Percentiles rank a stretch among this genome's conserved stretches.
phyloP scores from a whole-genome alignment of 495 filamentous ascomycete genomes.

The Lasiosphaeris hirsuta region DNA sequence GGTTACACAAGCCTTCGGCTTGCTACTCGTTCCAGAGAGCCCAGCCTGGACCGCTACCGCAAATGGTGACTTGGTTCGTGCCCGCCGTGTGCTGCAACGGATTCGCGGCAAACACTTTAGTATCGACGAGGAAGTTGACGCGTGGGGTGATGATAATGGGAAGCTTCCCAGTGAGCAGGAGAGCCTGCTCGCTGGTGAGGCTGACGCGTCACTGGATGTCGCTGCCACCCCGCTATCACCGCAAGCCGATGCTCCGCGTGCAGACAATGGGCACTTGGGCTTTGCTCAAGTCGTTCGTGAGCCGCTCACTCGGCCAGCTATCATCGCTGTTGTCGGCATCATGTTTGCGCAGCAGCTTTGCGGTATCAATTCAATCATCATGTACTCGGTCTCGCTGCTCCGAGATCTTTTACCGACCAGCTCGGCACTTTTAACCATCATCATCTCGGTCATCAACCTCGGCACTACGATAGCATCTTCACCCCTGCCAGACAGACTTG shows the following conservation, averaged over 20 bases:
- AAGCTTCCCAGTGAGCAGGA: constrained; percentile 44
- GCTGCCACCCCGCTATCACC: constrained; percentile 40
- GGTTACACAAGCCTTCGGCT: constrained; percentile 58
- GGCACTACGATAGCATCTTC: constrained; percentile 75
- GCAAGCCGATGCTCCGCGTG: constrained; percentile 28
- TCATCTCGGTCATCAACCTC: constrained; percentile 83
- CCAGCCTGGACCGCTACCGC: constrained; percentile 75
- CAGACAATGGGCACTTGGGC: constrained; percentile 50
- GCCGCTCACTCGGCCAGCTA: constrained; percentile 66
- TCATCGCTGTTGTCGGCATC: constrained; percentile 80
- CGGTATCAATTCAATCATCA: constrained; percentile 94
- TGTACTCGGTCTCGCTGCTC: constrained; percentile 93
- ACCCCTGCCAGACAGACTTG: constrained; percentile 78
- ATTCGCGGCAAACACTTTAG: constrained; percentile 68
- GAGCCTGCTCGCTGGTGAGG: constrained; percentile 36
- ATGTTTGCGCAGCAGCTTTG: constrained; percentile 92
- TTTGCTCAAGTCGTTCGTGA: constrained; percentile 64
- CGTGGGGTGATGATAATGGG: constrained; percentile 51
- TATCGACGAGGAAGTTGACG: constrained; percentile 68
- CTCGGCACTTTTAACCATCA: constrained; percentile 75
- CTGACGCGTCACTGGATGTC: constrained; percentile 33
- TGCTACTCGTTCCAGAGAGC: constrained; percentile 75
- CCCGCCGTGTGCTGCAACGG: constrained; percentile 63
- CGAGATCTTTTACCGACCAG: constrained; percentile 70
- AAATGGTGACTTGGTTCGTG: constrained; percentile 56